Evolutionary conservation across 164 flowering plant genomes (phyloP), one percentile per base, ranked within the genome.

Genomic region (Stephania japonica): DNA sequence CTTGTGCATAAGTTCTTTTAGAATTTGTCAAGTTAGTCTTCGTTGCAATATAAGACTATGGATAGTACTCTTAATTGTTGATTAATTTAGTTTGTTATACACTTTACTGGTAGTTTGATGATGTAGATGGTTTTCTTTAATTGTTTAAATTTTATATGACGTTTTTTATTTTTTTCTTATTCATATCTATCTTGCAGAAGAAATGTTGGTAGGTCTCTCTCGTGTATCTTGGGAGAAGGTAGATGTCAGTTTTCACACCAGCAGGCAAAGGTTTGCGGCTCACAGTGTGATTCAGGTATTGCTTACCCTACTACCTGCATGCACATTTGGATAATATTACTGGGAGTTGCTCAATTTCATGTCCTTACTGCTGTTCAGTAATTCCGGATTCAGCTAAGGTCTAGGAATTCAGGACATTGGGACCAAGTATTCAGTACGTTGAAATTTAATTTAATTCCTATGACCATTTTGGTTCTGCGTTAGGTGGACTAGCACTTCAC

Each of bases 271-370:
- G 74, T 87, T 87, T 85, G 94, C 92, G 63, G 98, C 99, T 42
- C 99, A 95, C 81, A 91, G 91, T 76, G 83, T 95, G 66, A 95
- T 95, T 78, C 98, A 93, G 99, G 99, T 95, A 12, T 59, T 49
- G 63, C 65, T 72, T 38, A 6, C 79, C 70, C 75, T 77, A 77
- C 61, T 79, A 64, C 66, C 42, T 69, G 50, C 53, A 13, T 26
- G 41, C 41, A 18, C 41, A 25, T 24, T 6, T 18, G 21, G n/a
- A 59, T 56, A 49, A 69, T 7, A 13, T 6, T 10, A 7, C 7
- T n/a, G 7, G 6, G 0, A 42, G 7, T 9, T n/a, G 32, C 32
- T 69, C 42, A 24, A 44, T 42, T 7, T 32, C 11, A 70, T 24
- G 44, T 68, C 27, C 7, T 12, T 42, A 3, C 16, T 43, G 18